Evolutionary conservation across 1,284 basidiomycete genomes (phyloP), one percentile per base, ranked within the genome.

Genomic region (Apiotrichum laibachii): DNA sequence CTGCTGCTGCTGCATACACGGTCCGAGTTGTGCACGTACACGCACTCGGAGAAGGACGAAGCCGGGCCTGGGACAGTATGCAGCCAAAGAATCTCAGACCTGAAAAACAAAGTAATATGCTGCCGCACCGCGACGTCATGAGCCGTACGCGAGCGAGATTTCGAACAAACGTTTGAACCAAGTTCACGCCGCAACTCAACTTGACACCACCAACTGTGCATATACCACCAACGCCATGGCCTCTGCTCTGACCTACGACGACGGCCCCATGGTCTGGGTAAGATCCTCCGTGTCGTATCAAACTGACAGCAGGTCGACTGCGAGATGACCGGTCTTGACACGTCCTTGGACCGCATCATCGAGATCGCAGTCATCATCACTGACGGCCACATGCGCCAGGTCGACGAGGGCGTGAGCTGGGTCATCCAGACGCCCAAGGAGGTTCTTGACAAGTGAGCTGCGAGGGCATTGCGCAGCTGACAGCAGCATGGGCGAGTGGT

Each of bases 281-380:
- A 53, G 75, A 4, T 46, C 39, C n/a, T 16, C 9, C 31, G 46
- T 12, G n/a, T n/a, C n/a, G n/a, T 31, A 7, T 4, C 26, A 31
- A 31, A 31, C 26, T 31, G 26, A 31, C 7, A 31, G 7, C 56
- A 75, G 79, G 75, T 80, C 40, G 79, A 81, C 61, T 80, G 78
- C 70, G 79, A 82, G 65, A 82, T 81, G 81, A 80, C 81, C 9
- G 81, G 81, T 1, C 70, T 82, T 12, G 75, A 80, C 58, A 62
- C 72, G 4, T 56, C 69, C 3, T 71, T 66, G 22, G 81, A 83
- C 57, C 60, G 75, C 1, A 77, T 83, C 52, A 70, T 83, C 22
- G 82, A 83, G 68, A 78, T 81, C n/a, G 82, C 81, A 0, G 79
- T 79, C 45, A 81, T 82, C 61, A 75, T 82, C 53, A 84, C 83